Conservation (phyloP, 345 rosid genomes). For the Boechera stricta region DNA sequence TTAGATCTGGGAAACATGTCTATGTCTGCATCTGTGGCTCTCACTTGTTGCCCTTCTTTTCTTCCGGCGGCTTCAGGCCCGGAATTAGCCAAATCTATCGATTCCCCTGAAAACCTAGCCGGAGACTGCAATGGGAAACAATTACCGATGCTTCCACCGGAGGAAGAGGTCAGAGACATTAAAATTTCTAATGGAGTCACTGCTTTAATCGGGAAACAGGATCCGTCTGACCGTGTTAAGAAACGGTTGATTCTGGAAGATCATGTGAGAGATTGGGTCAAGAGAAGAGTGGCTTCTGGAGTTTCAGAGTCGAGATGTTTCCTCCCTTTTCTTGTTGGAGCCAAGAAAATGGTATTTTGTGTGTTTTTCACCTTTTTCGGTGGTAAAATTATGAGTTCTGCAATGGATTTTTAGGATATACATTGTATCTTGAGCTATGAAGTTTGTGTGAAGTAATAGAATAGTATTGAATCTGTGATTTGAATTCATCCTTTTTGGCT, state of each 20-base stretch:
- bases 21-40: conserved; percentile 48
- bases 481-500: background rate
- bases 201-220: conserved; percentile 42
- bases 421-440: background rate
- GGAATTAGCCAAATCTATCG: conserved; percentile 39
- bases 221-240: conserved; percentile 31
- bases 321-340: conserved; percentile 78
- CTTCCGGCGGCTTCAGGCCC: conserved; percentile 39
- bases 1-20: conserved; percentile 64
- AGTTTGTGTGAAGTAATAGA: background rate
- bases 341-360: conserved; percentile 64
- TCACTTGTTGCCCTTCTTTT: conserved; percentile 51
- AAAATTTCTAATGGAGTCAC: conserved; percentile 28
- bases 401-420: background rate
- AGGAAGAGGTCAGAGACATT: conserved; percentile 13
- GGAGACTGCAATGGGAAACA: conserved; percentile 40
- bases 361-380: background rate
- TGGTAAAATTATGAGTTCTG: background rate
- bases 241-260: conserved; percentile 50
- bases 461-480: background rate
- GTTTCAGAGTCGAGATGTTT: conserved; percentile 50
- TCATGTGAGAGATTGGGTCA: conserved; percentile 55
- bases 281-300: conserved; percentile 59
- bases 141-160: conserved; percentile 13
- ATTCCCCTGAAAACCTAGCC: conserved; percentile 41